Percentiles rank a stretch among this genome's conserved stretches.
phyloP scores from a whole-genome alignment of 805 yeast species.

The Maudiozyma saulgeensis region DNA sequence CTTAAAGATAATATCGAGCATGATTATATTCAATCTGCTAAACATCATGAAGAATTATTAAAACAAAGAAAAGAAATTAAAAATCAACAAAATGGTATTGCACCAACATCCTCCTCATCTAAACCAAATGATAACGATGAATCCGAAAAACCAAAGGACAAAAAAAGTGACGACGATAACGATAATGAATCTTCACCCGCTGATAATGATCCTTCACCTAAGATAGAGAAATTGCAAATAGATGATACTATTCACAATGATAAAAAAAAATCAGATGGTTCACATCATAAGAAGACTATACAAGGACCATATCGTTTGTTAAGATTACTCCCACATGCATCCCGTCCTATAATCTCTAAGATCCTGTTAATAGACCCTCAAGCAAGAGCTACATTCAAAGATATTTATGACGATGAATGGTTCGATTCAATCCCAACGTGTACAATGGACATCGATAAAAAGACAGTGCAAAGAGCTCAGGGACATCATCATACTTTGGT shows the following conservation, averaged over 20 bases:
- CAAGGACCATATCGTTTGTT: constrained; percentile 77
- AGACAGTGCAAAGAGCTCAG: constrained; percentile 33
- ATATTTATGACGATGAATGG: constrained; percentile 63
- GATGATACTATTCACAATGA: background rate
- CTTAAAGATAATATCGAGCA: constrained; percentile 64
- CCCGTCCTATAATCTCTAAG: constrained; percentile 61
- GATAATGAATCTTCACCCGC: constrained; percentile 33
- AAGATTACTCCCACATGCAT: constrained; percentile 72
- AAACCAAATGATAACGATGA: background rate
- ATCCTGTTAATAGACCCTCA: constrained; percentile 55
- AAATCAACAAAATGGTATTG: constrained; percentile 34
- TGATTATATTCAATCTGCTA: constrained; percentile 62
- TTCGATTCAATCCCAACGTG: constrained; percentile 52
- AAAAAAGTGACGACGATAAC: constrained; percentile 36
- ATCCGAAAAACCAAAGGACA: background rate
- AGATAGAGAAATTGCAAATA: background rate
- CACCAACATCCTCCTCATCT: no score
- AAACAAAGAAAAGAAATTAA: constrained; percentile 31
- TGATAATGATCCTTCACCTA: constrained; percentile 34
- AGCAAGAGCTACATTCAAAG: constrained; percentile 56
- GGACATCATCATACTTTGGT: constrained; percentile 44
- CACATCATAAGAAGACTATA: constrained; percentile 41
- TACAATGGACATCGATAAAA: constrained; percentile 36
- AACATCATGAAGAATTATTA: constrained; percentile 54
- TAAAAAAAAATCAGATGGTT: background rate